Evolutionary conservation across 106 monocot species (phyloP), one percentile per base, ranked within the genome.

Genomic region (Alisma plantagoaquatica): DNA sequence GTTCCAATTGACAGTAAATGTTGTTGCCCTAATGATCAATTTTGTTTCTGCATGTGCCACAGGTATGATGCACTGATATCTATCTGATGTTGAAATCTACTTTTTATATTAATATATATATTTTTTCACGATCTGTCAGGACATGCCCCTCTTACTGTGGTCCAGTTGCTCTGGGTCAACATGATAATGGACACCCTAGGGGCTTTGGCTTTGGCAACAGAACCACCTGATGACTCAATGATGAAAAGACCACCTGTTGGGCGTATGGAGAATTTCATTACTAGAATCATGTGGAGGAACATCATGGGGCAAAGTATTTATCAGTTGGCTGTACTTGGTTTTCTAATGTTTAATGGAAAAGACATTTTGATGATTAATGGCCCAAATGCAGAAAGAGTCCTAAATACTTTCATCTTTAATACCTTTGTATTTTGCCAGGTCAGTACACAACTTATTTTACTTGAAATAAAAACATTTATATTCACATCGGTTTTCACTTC

Each of bases 151-250:
- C 82, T 98, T 49, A 98, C 98, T 29, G 87, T 84, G 43, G 98
- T 98, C n/a, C 98, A 98, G 66, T 65, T 98, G 59, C 85, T 90
- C 27, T 98, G 98, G 98, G 90, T 98, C 38, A 98, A 98, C 72
- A 76, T 98, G 82, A 90, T 98, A 23, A 98, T 98, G 98, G 98
- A 98, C 47, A 98, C 89, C 2, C 73, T 98, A 11, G 98, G 98
- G 35, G 98, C 90, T 58, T 63, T 98, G 65, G 98, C 90, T 47
- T 63, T 98, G 68, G 98, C 98, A 63, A 98, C 90, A 22, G 98
- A 98, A 31, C 98, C 89, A 35, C 96, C 96, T 12, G 73, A 79
- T 61, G 89, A 85, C 48, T 73, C 75, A 45, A 63, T 98, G 78
- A 85, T 98, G 98, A 73, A 71, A 64, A 74, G 82, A 27, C 84